These are phyloP conservation scores for Cytospora piceicola DNA, from an alignment of 2,329 filamentous ascomycete species.

Conservation along the genomic window DNA sequence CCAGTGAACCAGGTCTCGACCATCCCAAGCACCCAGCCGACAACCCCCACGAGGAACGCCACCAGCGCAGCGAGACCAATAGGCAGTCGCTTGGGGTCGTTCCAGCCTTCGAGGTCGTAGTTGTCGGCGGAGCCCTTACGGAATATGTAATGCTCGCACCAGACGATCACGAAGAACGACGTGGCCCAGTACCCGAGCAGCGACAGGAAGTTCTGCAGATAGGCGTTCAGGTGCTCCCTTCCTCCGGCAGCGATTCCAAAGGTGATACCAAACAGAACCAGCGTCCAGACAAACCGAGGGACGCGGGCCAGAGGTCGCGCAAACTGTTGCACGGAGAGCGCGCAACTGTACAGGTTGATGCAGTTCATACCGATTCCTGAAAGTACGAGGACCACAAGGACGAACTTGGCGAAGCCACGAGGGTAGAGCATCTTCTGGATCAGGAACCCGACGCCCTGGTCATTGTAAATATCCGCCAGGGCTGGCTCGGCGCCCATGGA, in stretches of 20 bases:
- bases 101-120: slow-evolving; percentile 55
- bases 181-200: slow-evolving; percentile 56
- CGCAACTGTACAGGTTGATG: slow-evolving; percentile 47
- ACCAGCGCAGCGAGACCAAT: slow-evolving; percentile 46
- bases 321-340: slow-evolving; percentile 46
- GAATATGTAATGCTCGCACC: slow-evolving; percentile 53
- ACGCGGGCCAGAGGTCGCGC: slow-evolving; percentile 46
- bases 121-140: slow-evolving; percentile 45
- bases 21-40: slow-evolving; percentile 62
- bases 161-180: slow-evolving; percentile 51
- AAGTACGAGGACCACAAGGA: slow-evolving; percentile 42
- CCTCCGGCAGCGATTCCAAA: slow-evolving; percentile 48
- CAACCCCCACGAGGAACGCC: slow-evolving; percentile 50
- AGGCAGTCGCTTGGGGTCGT: slow-evolving; percentile 48
- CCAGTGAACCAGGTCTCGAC: slow-evolving; percentile 59
- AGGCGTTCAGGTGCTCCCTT: slow-evolving; percentile 46
- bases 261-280: slow-evolving; percentile 49
- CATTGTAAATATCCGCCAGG: slow-evolving; percentile 44
- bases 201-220: slow-evolving; percentile 51
- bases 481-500: slow-evolving; percentile 45
- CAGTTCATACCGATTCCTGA: slow-evolving; percentile 51
- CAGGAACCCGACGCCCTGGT: slow-evolving; percentile 48
- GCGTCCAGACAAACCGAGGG: slow-evolving; percentile 53
- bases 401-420: slow-evolving; percentile 49
- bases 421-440: slow-evolving; percentile 50